These are phyloP conservation scores for Batkoa obscura DNA, from an alignment of 371 early-diverging fungal species.

Conservation along the genomic window DNA sequence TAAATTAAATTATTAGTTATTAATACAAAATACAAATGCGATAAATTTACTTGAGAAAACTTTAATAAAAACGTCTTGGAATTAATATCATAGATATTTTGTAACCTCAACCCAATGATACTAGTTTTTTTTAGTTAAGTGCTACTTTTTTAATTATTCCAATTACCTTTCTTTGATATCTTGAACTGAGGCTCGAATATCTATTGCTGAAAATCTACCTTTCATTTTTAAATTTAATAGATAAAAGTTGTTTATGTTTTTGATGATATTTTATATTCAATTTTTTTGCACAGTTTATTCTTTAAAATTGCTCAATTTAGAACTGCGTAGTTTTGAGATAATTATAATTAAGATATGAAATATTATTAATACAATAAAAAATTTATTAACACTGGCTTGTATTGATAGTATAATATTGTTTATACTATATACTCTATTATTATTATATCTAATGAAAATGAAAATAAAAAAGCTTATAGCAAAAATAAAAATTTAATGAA, in stretches of 20 bases:
- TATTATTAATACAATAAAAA: too few relatives aligned
- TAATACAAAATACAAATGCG: background rate
- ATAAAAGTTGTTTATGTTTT: background rate
- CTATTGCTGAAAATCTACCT: conserved; percentile 69
- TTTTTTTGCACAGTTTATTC: background rate
- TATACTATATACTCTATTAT: too few relatives aligned
- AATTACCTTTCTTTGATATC: conserved; percentile 40
- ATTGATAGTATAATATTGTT: too few relatives aligned
- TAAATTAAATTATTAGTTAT: conserved; percentile 8
- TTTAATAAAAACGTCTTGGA: conserved; percentile 79
- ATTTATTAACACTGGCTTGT: too few relatives aligned
- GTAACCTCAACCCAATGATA: conserved; percentile 68
- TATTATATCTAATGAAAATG: too few relatives aligned
- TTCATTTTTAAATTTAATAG: conserved; percentile 32
- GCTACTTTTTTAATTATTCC: background rate
- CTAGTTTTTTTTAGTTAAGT: background rate
- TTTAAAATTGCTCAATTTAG: background rate
- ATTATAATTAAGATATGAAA: background rate
- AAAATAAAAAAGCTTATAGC: too few relatives aligned
- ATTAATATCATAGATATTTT: conserved; percentile 88
- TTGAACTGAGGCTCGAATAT: conserved; percentile 63
- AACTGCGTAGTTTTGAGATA: background rate
- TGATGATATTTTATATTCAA: background rate
- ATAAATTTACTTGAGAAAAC: conserved; percentile 49
- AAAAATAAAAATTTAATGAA: too few relatives aligned